Evolutionary conservation across 192 early-diverging fungal species (phyloP), one percentile per base, ranked within the genome.

Genomic region (Glomus cerebriforme): DNA sequence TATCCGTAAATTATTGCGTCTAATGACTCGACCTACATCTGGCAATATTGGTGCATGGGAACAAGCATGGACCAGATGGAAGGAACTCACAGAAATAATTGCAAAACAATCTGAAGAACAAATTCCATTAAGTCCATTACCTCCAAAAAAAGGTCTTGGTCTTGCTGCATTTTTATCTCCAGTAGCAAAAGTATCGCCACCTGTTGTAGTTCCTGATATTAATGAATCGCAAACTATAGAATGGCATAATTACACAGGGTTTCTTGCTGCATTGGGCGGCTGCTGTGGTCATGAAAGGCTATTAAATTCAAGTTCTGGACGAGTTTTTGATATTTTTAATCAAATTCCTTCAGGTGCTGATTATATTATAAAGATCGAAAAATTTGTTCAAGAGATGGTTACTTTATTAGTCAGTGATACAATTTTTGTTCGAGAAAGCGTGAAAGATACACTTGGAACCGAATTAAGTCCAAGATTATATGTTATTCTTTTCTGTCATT

Each of bases 31-130:
- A 27, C 89, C 90, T 13, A 94, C 93, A 3, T 83, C 91, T 7
- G 94, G 93, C 31, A 94, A 92, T 72, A 79, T 95, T 75, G 90
- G 88, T n/a, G 95, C 93, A 9, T 96, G 93, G 92, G 93, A 94
- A 78, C 93, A 96, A 75, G 86, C 93, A 0, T 96, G 90, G 75
- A 85, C 86, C 27, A 81, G 91, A 19, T 96, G 95, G 95, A 90
- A 88, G 77, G 81, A 82, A 13, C 85, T 94, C 22, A 92, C 86
- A 9, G 78, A 79, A 13, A 29, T 78, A 26, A 80, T 86, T 39
- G 45, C 80, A 22, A 77, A 80, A 24, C 75, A 81, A n/a, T 37
- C 77, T 2, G 83, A 84, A 59, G 86, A 88, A 22, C 35, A 69
- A 15, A 79, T 17, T 54, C 49, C 80, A 43, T 31, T 43, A 17